Base-by-base conservation (phyloP, 2,329 filamentous ascomycete species). In the Penicillium brevicompactum region DNA sequence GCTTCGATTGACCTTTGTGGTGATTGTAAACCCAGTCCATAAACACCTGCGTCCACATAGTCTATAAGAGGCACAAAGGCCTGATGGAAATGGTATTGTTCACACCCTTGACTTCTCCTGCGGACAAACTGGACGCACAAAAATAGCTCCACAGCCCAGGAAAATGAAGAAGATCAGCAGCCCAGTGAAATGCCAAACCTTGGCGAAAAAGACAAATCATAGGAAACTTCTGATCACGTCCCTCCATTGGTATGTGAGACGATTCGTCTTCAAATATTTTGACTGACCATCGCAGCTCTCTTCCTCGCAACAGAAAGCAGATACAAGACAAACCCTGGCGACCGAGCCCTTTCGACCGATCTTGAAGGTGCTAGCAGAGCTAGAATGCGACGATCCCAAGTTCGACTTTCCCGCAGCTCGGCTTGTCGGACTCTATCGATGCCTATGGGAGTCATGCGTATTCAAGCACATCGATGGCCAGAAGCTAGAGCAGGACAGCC, bases 241-340 rank as follows among this genome's bases (percentile, higher is more conserved):
- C n/a, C n/a, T 14, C 32, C n/a, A 48, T 31, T 31, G 34, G 32
- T 48, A 40, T 11, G 34, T 48, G 14, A 18, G 18, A 40, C 21
- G 7, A 30, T 16, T 48, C 21, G 22, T 21, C 46, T 40, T 48
- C 14, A n/a, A 48, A 48, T 30, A 11, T 22, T 47, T 38, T 48
- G 16, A 7, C 46, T 48, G 21, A 48, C 46, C 21, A 48, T 27
- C 6, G 8, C 11, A 40, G 46, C 22, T 14, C 46, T 48, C 45
- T 14, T 5, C 32, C n/a, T 83, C 74, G 46, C 71, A 48, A 4
- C 14, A 40, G 14, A 32, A 38, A 27, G 46, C 8, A 31, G 46
- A 9, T 5, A 22, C 14, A 32, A 46, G 16, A 46, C 44, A 37
- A 9, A 22, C 16, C 18, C 9, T 42, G n/a, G n/a, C n/a, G n/a